Evolutionary conservation across 2,329 filamentous ascomycete genomes (phyloP).

Genomic region (Furcasterigmium sp.): DNA sequence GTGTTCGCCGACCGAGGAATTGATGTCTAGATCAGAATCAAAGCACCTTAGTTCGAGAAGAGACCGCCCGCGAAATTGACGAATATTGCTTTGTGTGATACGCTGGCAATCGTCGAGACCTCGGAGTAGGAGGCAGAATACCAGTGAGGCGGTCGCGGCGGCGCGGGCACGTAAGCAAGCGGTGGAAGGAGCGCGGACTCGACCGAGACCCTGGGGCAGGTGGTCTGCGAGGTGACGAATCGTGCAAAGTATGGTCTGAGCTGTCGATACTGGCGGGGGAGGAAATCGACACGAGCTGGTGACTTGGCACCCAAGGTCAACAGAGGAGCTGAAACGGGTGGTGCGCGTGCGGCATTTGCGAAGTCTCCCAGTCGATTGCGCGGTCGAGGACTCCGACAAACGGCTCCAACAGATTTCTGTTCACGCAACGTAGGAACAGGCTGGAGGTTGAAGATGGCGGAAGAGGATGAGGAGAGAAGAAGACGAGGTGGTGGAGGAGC

Average conservation of each 20-base stretch:
- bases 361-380: no score
- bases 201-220: constrained; percentile 1
- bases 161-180: no score
- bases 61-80: no score
- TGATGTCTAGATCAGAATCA: no score
- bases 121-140: no score
- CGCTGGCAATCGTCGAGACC: constrained; percentile 7
- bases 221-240: constrained; percentile 1
- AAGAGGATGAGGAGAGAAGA: not conserved
- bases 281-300: not conserved
- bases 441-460: not conserved
- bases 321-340: not conserved
- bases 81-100: no score
- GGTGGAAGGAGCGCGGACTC: constrained; percentile 1
- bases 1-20: no score
- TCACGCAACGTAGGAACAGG: not conserved
- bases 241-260: not conserved
- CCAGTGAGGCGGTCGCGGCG: no score
- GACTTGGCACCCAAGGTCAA: not conserved
- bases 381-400: no score
- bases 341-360: constrained; percentile 1
- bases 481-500: not conserved
- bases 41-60: no score
- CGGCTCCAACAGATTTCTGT: no score
- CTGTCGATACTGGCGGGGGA: not conserved